Percentiles rank a stretch among this genome's conserved stretches.
These are phyloP conservation scores for Macrophomina phaseolina DNA, from an alignment of 2,329 filamentous ascomycete species.

Conservation along the genomic window DNA sequence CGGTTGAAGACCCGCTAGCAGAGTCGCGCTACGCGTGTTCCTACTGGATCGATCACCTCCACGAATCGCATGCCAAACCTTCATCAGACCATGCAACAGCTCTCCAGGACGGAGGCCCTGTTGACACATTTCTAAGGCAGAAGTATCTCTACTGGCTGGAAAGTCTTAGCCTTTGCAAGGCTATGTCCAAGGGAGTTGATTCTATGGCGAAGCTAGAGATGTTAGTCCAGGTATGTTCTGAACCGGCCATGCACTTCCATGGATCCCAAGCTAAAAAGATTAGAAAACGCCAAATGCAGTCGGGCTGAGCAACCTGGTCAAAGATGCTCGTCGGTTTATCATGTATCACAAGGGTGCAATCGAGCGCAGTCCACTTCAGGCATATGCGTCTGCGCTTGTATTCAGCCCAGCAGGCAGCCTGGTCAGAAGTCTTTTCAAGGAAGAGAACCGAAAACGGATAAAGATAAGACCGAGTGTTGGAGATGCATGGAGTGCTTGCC, in stretches of 20 bases:
- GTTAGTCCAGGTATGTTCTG: not conserved
- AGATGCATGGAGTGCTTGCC: conserved; percentile 18
- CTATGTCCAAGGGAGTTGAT: conserved; percentile 30
- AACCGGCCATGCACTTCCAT: too few relatives aligned
- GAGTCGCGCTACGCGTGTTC: conserved; percentile 37
- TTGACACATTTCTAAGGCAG: conserved; percentile 26
- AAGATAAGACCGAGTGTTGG: conserved; percentile 29
- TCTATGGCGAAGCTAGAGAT: conserved; percentile 29
- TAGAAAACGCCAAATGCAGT: too few relatives aligned
- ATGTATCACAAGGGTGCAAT: conserved; percentile 34
- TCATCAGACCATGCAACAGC: not conserved
- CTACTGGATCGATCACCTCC: conserved; percentile 45
- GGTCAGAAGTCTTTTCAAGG: conserved; percentile 29
- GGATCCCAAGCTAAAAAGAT: too few relatives aligned
- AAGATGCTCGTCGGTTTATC: conserved; percentile 34
- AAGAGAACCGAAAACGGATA: conserved; percentile 30
- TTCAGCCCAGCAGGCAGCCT: conserved; percentile 32
- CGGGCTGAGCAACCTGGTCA: conserved; percentile 8
- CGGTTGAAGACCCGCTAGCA: conserved; percentile 36
- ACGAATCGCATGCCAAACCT: conserved; percentile 28
- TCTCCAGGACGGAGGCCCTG: conserved; percentile 25
- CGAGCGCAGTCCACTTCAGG: conserved; percentile 34
- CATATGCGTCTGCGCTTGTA: conserved; percentile 35
- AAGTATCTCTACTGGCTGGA: conserved; percentile 32
- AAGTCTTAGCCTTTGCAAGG: conserved; percentile 31